These are phyloP conservation scores for Lepidopterella palustris DNA, from an alignment of 495 filamentous ascomycete genomes.

Conservation along the genomic window DNA sequence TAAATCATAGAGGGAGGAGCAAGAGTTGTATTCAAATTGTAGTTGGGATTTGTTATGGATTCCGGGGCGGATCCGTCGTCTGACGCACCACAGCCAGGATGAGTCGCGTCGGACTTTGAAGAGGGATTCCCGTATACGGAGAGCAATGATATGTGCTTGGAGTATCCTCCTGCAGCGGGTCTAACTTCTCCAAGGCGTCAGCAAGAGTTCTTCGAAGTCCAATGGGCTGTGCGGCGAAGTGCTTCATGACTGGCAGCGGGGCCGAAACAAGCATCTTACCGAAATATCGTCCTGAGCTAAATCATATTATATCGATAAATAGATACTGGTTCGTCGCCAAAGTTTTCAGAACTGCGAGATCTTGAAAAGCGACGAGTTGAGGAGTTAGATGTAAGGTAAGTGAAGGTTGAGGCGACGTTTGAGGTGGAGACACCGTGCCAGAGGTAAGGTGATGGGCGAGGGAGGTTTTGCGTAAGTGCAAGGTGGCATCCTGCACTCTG, in stretches of 20 bases:
- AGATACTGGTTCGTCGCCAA: not conserved
- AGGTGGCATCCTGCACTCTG: constrained; percentile 2
- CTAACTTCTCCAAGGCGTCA: not conserved
- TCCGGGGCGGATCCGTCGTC: not conserved
- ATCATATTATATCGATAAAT: not conserved
- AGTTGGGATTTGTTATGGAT: not conserved
- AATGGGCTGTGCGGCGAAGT: not conserved
- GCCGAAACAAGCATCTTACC: not conserved
- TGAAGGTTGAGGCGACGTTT: not conserved
- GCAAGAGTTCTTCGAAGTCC: not conserved
- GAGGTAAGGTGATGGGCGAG: not conserved
- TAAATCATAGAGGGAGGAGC: not conserved
- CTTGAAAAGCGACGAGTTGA: not conserved
- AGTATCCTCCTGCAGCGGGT: not conserved
- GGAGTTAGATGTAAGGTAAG: not conserved
- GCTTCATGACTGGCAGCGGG: not conserved
- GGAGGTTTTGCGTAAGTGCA: not conserved
- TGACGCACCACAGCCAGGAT: not conserved
- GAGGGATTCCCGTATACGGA: not conserved
- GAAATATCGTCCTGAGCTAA: not conserved
- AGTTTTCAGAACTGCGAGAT: not conserved
- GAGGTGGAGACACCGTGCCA: not conserved
- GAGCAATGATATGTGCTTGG: not conserved
- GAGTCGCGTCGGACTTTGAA: not conserved
- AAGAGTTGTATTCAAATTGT: not conserved